Conservation (phyloP, 1,284 basidiomycete species). For the Exsudoporus floridanus region DNA sequence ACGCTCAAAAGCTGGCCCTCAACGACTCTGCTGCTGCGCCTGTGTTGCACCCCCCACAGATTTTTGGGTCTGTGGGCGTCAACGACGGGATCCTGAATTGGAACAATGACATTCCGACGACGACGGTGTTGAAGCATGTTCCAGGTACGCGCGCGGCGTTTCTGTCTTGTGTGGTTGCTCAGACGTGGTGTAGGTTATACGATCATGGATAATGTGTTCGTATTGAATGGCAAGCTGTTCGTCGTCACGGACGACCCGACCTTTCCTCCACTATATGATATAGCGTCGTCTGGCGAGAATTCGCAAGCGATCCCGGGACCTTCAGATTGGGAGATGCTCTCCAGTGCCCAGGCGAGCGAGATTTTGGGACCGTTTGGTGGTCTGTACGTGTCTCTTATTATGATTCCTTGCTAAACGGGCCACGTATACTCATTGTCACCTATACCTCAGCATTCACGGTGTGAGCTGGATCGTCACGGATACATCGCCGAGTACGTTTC, state of each 20-base stretch:
- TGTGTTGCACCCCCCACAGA: slow-evolving; percentile 25
- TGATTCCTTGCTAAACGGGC: not conserved
- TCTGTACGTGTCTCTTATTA: slow-evolving; percentile 40
- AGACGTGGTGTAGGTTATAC: slow-evolving; percentile 62
- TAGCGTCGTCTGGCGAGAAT: slow-evolving; percentile 46
- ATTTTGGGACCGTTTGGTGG: slow-evolving; percentile 58
- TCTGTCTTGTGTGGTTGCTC: slow-evolving; percentile 7
- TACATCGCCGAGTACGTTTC: slow-evolving; percentile 43
- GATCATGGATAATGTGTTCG: slow-evolving; percentile 72
- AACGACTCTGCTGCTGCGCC: slow-evolving; percentile 35
- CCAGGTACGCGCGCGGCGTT: slow-evolving; percentile 46
- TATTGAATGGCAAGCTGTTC: slow-evolving; percentile 68
- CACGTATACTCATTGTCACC: not conserved
- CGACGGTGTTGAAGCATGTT: slow-evolving; percentile 54
- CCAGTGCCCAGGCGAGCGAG: slow-evolving; percentile 49
- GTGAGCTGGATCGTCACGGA: slow-evolving; percentile 59
- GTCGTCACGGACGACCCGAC: slow-evolving; percentile 59
- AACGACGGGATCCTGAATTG: slow-evolving; percentile 54
- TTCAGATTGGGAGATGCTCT: slow-evolving; percentile 65
- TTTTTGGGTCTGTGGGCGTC: slow-evolving; percentile 45
- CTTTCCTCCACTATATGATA: slow-evolving; percentile 51
- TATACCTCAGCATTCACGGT: slow-evolving; percentile 46
- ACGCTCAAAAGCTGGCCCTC: slow-evolving; percentile 37
- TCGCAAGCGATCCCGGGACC: slow-evolving; percentile 47
- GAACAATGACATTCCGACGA: slow-evolving; percentile 52